Evolutionary conservation across 805 yeast species (phyloP).

Genomic region (Ascoidea rubescens): DNA sequence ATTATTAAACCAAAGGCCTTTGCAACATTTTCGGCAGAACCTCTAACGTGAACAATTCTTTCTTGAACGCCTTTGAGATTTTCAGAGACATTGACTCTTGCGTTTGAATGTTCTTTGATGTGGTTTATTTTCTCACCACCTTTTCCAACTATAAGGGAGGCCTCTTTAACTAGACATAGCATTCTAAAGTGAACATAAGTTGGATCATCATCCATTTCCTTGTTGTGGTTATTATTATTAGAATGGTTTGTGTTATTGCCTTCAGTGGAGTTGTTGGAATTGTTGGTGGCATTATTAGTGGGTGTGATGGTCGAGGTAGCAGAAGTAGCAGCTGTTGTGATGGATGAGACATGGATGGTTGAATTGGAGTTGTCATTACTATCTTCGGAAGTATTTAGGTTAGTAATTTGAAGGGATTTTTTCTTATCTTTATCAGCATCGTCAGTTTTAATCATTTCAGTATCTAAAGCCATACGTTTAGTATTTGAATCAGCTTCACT

Average conservation of each 20-base stretch:
- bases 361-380: not conserved
- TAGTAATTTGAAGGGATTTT: not conserved
- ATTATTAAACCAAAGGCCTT: constrained; percentile 67
- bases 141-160: constrained; percentile 62
- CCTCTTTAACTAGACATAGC: constrained; percentile 65
- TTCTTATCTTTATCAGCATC: constrained; percentile 27
- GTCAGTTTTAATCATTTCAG: constrained; percentile 33
- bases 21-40: constrained; percentile 66
- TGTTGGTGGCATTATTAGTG: not conserved
- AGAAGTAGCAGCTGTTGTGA: not conserved
- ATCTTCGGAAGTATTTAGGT: not conserved
- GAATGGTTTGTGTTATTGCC: constrained; percentile 5
- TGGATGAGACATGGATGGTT: not conserved
- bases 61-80: constrained; percentile 60
- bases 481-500: constrained; percentile 30
- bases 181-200: constrained; percentile 57
- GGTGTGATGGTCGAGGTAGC: not conserved
- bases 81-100: constrained; percentile 59
- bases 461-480: constrained; percentile 60
- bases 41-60: constrained; percentile 60
- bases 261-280: not conserved
- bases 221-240: constrained; percentile 17
- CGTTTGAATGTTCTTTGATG: constrained; percentile 47
- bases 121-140: constrained; percentile 64
- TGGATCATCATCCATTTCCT: constrained; percentile 31